phyloP scores from a whole-genome alignment of 345 rosid species.

The Syzygium aromaticum region DNA sequence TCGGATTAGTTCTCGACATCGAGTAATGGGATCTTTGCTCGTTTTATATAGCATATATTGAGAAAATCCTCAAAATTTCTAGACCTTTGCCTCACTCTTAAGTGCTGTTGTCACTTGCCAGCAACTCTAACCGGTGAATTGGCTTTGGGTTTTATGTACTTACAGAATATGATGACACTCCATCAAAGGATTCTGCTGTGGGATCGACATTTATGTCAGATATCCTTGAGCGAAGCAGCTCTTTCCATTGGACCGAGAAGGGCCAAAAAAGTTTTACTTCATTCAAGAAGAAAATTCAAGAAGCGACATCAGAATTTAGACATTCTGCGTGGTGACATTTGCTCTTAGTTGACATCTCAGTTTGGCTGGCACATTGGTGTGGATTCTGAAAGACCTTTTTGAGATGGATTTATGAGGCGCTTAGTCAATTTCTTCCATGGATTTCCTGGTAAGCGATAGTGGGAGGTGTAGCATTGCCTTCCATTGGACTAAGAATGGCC shows the following conservation, averaged over 20 bases:
- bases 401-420: background rate
- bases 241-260: slow-evolving; percentile 53
- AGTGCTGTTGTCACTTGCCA: background rate
- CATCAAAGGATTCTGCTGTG: slow-evolving; percentile 26
- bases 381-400: background rate
- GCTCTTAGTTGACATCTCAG: background rate
- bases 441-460: background rate
- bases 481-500: slow-evolving; percentile 52
- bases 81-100: background rate
- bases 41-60: background rate
- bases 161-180: slow-evolving; percentile 67
- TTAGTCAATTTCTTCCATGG: background rate
- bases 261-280: slow-evolving; percentile 56
- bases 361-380: background rate
- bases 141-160: background rate
- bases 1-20: background rate
- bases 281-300: slow-evolving; percentile 72
- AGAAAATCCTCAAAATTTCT: background rate
- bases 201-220: slow-evolving; percentile 34
- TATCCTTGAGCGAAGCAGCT: slow-evolving; percentile 58
- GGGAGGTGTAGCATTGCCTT: slow-evolving; percentile 38
- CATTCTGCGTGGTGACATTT: slow-evolving; percentile 44
- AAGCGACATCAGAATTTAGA: slow-evolving; percentile 69
- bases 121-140: background rate
- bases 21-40: background rate